Evolutionary conservation across 306 rosid genomes (phyloP).

Genomic region (Prunus mongolica): DNA sequence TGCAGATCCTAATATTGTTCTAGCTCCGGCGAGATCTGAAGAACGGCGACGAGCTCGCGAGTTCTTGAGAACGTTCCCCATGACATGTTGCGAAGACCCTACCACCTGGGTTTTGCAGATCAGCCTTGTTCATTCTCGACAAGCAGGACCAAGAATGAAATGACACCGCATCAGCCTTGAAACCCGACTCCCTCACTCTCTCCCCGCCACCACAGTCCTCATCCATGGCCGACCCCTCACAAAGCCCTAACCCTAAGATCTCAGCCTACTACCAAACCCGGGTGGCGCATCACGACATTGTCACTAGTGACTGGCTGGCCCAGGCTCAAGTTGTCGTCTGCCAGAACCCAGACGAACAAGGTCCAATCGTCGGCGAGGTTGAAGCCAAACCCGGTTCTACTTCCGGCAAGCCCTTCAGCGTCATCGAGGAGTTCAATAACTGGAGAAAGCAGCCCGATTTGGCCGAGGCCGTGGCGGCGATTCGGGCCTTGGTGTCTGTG

Average conservation of each 20-base stretch:
- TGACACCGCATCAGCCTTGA: slow-evolving; percentile 27
- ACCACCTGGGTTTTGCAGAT: too few species aligned
- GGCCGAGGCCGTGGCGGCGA: slow-evolving; percentile 96
- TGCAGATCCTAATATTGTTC: too few species aligned
- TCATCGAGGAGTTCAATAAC: too few species aligned
- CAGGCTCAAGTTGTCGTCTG: slow-evolving; percentile 82
- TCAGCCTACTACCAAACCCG: slow-evolving; percentile 78
- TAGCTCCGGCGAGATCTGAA: too few species aligned
- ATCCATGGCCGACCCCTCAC: slow-evolving; percentile 38
- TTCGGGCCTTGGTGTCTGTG: slow-evolving; percentile 83
- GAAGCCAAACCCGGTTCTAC: not conserved
- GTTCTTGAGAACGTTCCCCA: too few species aligned
- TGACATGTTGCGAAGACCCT: too few species aligned
- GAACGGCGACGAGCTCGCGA: too few species aligned
- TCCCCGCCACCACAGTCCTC: slow-evolving; percentile 27
- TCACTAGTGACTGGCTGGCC: slow-evolving; percentile 81
- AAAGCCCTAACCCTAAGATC: slow-evolving; percentile 39
- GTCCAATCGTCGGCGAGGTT: not conserved
- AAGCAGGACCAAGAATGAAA: slow-evolving; percentile 8
- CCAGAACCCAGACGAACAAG: slow-evolving; percentile 18
- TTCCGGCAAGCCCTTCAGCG: slow-evolving; percentile 12
- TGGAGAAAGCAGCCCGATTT: slow-evolving; percentile 92
- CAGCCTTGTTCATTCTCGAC: slow-evolving; percentile 65
- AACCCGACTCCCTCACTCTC: slow-evolving; percentile 30
- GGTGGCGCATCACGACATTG: slow-evolving; percentile 71